Base-by-base conservation (phyloP, 176 grass and related monocot genomes). In the Ampelocalamus luodianensis region DNA sequence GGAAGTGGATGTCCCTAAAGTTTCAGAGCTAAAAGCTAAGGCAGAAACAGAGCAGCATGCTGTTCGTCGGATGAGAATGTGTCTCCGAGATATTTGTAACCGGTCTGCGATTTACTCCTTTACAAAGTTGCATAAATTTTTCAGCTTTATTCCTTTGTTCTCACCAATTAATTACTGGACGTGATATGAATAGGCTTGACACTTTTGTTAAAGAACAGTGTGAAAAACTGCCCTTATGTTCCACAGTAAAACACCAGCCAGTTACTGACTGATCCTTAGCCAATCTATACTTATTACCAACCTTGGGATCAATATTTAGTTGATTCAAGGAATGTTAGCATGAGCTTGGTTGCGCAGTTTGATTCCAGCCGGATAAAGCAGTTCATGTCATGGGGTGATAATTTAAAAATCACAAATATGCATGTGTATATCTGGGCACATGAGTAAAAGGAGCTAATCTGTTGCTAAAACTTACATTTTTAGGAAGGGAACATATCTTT, bases 81-180 rank as follows among this genome's bases (percentile, higher is more conserved):
- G 97, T 80, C 92, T 99, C 27, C 86, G 97, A 79, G 97, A 99
- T 91, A 91, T 96, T 79, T 99, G 97, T 76, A 99, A 99, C 76
- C 84, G 97, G 97, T 99, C 46, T 88, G 90, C 39, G 74, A 26
- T 77, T 88, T 34, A 61, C 55, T 85, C 68, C 27, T 78, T 72
- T 64, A 38, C 42, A 13, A 4, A 65, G 24, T 63, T 74, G 11
- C 39, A 34, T 76, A 37, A 39, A 54, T 58, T 65, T 73, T 60
- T 56, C 6, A 29, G 24, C 54, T 84, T 75, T 80, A 24, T 78
- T 40, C 43, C 27, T 70, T 12, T 85, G 34, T 81, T 20, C 4
- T 64, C 65, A 64, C 18, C 10, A 54, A 18, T 76, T 54, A 62
- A 80, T 26, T 48, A 44, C 37, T 74, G 15, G 20, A 62, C 11